Evolutionary conservation across 345 rosid genomes (phyloP).

Genomic region (Brassica juncea): DNA sequence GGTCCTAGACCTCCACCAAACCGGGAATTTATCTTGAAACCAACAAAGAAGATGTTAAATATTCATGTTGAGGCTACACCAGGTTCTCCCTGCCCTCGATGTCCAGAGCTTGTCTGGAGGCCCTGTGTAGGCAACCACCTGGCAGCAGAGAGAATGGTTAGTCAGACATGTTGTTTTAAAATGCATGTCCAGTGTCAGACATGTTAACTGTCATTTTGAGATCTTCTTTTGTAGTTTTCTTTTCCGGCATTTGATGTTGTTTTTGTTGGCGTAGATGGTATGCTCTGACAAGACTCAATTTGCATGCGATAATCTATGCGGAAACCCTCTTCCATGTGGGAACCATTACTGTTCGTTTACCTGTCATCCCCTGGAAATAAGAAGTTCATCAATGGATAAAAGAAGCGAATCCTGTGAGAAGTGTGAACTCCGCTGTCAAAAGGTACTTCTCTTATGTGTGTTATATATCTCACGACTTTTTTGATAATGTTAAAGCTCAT

Average conservation of each 20-base stretch:
- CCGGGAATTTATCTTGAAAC: constrained; percentile 73
- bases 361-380: constrained; percentile 67
- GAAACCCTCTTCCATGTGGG: constrained; percentile 86
- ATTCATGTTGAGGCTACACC: constrained; percentile 61
- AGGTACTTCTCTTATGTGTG: constrained; percentile 48
- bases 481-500: background rate
- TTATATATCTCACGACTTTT: too few relatives aligned
- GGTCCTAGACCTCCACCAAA: constrained; percentile 89
- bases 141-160: constrained; percentile 85
- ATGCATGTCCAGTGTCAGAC: too few relatives aligned
- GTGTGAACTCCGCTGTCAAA: constrained; percentile 80
- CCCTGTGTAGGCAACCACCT: constrained; percentile 81
- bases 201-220: constrained; percentile 1
- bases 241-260: constrained; percentile 12
- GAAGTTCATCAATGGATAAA: constrained; percentile 39
- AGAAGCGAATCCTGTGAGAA: constrained; percentile 68
- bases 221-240: background rate
- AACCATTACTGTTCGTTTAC: constrained; percentile 83
- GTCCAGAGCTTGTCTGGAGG: constrained; percentile 89
- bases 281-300: constrained; percentile 67
- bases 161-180: background rate
- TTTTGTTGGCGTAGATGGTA: constrained; percentile 58
- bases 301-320: constrained; percentile 89
- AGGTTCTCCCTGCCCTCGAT: constrained; percentile 82
- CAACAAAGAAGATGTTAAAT: constrained; percentile 75